Evolutionary conservation across 2,329 filamentous ascomycete species (phyloP).

Genomic region (Xylaria arbuscula): DNA sequence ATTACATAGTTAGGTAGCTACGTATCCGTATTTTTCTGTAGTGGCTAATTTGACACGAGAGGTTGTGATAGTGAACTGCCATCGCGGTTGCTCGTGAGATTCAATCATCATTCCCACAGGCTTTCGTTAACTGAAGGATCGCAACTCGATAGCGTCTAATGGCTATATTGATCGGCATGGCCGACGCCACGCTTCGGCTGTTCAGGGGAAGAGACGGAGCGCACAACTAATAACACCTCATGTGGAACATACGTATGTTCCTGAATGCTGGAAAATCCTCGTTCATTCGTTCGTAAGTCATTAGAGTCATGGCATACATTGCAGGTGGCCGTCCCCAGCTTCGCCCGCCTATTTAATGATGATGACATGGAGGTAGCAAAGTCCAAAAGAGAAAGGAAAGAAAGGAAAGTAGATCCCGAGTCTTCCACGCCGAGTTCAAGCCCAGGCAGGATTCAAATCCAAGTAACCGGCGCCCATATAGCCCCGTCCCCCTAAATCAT

Average conservation of each 20-base stretch:
- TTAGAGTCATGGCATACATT: constrained; percentile 28
- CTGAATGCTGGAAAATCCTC: constrained; percentile 10
- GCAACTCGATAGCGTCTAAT: constrained; percentile 34
- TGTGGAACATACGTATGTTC: constrained; percentile 1
- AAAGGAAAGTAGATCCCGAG: constrained; percentile 8
- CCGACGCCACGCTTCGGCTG: constrained; percentile 38
- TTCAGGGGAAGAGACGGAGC: constrained; percentile 22
- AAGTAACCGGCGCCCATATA: constrained; percentile 30
- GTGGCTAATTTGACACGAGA: background rate
- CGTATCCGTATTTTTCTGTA: background rate
- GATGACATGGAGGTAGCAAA: constrained; percentile 21
- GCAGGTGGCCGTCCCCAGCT: constrained; percentile 16
- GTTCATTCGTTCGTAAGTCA: constrained; percentile 34
- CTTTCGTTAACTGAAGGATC: constrained; percentile 35
- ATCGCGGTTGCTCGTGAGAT: constrained; percentile 2
- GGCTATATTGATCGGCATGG: constrained; percentile 38
- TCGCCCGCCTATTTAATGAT: constrained; percentile 27
- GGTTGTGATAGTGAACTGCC: background rate
- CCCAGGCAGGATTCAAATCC: constrained; percentile 34
- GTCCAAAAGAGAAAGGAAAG: background rate
- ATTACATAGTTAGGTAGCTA: background rate
- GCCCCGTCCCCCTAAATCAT: constrained; percentile 15
- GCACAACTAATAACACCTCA: constrained; percentile 6
- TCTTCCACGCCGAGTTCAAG: constrained; percentile 15
- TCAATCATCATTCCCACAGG: constrained; percentile 26